Evolutionary conservation across 2,329 filamentous ascomycete species (phyloP).

Genomic region (Herpomyces periplanetae): DNA sequence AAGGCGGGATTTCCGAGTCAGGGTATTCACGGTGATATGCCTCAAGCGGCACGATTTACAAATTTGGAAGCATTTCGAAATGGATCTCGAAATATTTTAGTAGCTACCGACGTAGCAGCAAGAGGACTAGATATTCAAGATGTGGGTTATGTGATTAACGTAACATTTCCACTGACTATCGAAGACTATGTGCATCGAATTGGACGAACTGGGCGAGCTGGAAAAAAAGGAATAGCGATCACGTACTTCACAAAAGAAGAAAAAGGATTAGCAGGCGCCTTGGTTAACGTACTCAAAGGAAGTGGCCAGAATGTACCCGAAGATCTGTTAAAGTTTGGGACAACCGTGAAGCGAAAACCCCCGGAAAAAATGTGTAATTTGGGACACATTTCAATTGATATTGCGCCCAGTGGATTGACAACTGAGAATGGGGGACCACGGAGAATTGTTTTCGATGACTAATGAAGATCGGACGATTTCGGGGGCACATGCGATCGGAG

Average conservation of each 20-base stretch:
- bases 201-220: constrained; percentile 56
- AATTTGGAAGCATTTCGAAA: constrained; percentile 70
- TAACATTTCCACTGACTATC: constrained; percentile 71
- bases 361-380: too few species aligned
- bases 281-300: constrained; percentile 81
- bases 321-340: constrained; percentile 69
- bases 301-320: constrained; percentile 70
- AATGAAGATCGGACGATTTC: too few species aligned
- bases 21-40: constrained; percentile 72
- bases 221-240: constrained; percentile 51
- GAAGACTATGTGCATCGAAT: constrained; percentile 96
- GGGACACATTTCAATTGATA: too few species aligned
- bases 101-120: constrained; percentile 84
- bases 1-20: constrained; percentile 43
- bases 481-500: too few species aligned
- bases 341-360: too few species aligned
- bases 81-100: constrained; percentile 39
- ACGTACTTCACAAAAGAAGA: constrained; percentile 86
- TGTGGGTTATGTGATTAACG: constrained; percentile 75
- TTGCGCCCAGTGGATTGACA: too few species aligned
- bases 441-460: too few species aligned
- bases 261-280: constrained; percentile 54
- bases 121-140: constrained; percentile 75
- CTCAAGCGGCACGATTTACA: constrained; percentile 49
- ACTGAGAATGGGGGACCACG: too few species aligned